Percentiles rank a stretch among this genome's conserved stretches.
These are phyloP conservation scores for Acacia melanoxylon DNA, from an alignment of 306 rosid genomes.

Conservation along the genomic window DNA sequence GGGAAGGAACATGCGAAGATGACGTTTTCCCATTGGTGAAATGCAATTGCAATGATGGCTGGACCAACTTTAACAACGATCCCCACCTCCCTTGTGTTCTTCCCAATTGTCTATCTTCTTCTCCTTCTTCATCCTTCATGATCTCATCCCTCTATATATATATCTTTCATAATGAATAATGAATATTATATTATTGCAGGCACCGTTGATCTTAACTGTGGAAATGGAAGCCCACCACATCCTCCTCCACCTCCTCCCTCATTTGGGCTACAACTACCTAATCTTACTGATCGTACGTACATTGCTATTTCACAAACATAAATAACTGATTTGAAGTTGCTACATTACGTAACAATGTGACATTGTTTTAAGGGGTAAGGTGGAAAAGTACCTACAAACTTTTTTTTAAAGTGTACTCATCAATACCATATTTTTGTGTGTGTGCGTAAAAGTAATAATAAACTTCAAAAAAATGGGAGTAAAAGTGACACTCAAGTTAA, in stretches of 20 bases:
- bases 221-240: background rate
- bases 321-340: no score
- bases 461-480: no score
- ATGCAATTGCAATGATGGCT: slow-evolving; percentile 43
- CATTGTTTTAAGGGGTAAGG: no score
- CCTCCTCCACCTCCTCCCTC: background rate
- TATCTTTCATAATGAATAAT: background rate
- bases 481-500: no score
- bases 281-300: slow-evolving; percentile 25
- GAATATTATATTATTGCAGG: slow-evolving; percentile 13
- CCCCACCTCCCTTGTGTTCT: background rate
- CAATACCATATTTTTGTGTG: no score
- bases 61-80: slow-evolving; percentile 13
- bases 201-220: slow-evolving; percentile 24
- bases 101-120: slow-evolving; percentile 34
- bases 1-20: slow-evolving; percentile 36
- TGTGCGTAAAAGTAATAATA: no score
- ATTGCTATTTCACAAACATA: no score
- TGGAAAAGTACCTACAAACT: no score
- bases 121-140: background rate
- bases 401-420: no score
- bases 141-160: background rate
- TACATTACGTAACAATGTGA: no score
- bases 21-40: background rate
- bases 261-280: background rate